phyloP scores from a whole-genome alignment of 495 filamentous ascomycete species.

The Neurospora cerealis region DNA sequence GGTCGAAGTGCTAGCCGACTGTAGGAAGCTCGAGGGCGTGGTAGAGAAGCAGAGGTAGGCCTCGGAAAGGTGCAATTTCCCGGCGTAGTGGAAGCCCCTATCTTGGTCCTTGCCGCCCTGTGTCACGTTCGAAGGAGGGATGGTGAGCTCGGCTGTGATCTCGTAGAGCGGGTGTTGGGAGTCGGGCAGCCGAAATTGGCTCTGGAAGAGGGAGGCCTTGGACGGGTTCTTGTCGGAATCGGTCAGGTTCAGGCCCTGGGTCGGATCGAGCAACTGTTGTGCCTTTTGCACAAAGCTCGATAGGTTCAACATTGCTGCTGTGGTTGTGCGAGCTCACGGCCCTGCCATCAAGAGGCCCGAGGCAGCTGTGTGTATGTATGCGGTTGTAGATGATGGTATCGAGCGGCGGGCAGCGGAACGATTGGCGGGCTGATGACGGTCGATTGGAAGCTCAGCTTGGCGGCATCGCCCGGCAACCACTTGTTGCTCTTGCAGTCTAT shows the following conservation, averaged over 20 bases:
- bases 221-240: slow-evolving; percentile 69
- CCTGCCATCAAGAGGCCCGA: slow-evolving; percentile 7
- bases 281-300: slow-evolving; percentile 89
- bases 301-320: slow-evolving; percentile 48
- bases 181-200: slow-evolving; percentile 90
- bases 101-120: slow-evolving; percentile 54
- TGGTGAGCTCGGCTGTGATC: slow-evolving; percentile 88
- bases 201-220: slow-evolving; percentile 86
- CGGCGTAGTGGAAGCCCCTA: slow-evolving; percentile 77
- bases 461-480: slow-evolving; percentile 4
- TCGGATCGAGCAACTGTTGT: slow-evolving; percentile 77
- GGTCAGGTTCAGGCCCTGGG: slow-evolving; percentile 55
- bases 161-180: slow-evolving; percentile 87
- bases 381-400: neutral
- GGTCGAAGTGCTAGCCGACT: slow-evolving; percentile 60
- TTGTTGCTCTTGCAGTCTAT: neutral
- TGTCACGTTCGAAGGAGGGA: slow-evolving; percentile 53
- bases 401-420: neutral
- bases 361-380: neutral
- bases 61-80: slow-evolving; percentile 87
- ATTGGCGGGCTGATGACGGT: neutral
- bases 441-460: neutral
- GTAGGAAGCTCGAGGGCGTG: slow-evolving; percentile 77
- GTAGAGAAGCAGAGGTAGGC: slow-evolving; percentile 93
- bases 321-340: slow-evolving; percentile 1